Evolutionary conservation across 2,329 filamentous ascomycete genomes (phyloP), one percentile per base, ranked within the genome.

Genomic region (Niveomyces coronatus): DNA sequence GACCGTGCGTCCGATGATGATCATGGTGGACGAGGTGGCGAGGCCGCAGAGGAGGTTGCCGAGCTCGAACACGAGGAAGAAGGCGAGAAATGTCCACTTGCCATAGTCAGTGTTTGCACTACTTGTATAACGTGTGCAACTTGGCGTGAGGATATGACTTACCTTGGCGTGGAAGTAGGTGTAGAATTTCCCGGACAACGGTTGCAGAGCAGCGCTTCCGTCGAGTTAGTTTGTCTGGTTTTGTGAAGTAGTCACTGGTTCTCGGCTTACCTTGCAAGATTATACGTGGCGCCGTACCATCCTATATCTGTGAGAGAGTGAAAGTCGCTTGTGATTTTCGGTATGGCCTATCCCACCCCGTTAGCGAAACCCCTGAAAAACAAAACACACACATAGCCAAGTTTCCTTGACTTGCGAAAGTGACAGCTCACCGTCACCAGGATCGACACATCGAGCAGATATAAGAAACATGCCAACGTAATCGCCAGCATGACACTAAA

Each of bases 261-360:
- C 31, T 16, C 13, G 28, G 39, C 49, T 33, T 57, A 61, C 60
- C 57, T 67, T 11, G 63, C 53, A 26, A 74, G 55, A 23, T 64
- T 62, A 46, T 70, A 71, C 15, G 65, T 63, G 34, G 63, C 65
- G 4, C 63, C 66, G 47, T 75, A 75, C 71, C 71, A 76, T 26
- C 70, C 71, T 11, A 75, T 64, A 45, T 76, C 70, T 3, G 55
- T 49, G 1, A 74, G 53, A 10, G 66, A 64, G 40, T 71, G 62
- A 49, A 71, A 68, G 15, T 67, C 57, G 31, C 58, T 64, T 0
- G 69, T 72, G 39, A 74, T 73, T 34, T 55, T 53, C 1, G 68
- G 68, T 37, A 69, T 60, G 3, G 68, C 61, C 60, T 63, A n/a
- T 29, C 2, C 4, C 15, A 6, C 4, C 14, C 9, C 11, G 19